Evolutionary conservation across 306 rosid genomes (phyloP).

Genomic region (Malus sieversii): DNA sequence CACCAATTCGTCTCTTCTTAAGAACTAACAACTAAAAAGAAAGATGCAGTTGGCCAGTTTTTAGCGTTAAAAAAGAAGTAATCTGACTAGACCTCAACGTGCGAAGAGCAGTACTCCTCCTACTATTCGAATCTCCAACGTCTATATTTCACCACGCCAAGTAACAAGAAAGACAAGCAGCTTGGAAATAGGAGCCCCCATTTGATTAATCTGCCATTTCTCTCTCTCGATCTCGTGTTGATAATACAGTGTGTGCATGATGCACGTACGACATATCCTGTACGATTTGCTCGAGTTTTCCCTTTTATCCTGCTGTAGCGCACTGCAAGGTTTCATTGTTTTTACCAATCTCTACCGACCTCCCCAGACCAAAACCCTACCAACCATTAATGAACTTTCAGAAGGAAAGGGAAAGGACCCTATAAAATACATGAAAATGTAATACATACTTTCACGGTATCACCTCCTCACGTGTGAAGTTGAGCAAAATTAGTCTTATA

Average conservation of each 20-base stretch:
- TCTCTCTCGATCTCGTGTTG: not conserved
- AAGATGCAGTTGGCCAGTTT: not conserved
- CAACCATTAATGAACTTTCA: not conserved
- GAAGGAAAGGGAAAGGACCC: not conserved
- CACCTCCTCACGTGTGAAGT: no score
- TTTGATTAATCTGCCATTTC: not conserved
- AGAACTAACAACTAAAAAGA: no score
- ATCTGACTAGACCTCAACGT: conserved; percentile 18
- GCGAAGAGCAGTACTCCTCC: not conserved
- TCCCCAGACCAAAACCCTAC: not conserved
- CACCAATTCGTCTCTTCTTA: no score
- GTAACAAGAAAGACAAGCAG: conserved; percentile 10
- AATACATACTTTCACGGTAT: not conserved
- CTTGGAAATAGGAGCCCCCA: conserved; percentile 22
- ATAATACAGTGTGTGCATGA: not conserved
- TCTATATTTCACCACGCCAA: conserved; percentile 17
- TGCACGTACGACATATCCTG: not conserved
- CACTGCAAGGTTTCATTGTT: not conserved
- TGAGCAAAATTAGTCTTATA: no score
- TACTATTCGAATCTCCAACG: conserved; percentile 25
- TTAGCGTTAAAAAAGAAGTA: not conserved
- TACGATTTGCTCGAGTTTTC: not conserved
- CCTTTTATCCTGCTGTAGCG: not conserved
- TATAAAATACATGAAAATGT: not conserved
- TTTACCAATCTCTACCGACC: not conserved